Base-by-base conservation (phyloP, 306 rosid species). In the Castanospermum australe region DNA sequence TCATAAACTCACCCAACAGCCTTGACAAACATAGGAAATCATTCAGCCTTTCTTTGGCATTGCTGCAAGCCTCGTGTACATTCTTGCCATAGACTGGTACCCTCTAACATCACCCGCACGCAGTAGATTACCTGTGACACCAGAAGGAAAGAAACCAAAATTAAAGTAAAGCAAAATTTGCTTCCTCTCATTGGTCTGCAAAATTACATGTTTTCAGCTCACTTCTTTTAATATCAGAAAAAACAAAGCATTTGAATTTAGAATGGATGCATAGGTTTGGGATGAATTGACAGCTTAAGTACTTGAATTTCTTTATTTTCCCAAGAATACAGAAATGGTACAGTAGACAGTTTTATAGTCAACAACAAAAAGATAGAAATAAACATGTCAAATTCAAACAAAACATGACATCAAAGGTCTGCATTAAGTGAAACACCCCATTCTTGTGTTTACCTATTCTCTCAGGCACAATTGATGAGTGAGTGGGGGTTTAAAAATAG, bases 11-110 rank as follows among this genome's bases (percentile, higher is more conserved):
- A 12, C 25, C 39, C 50, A 21, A 41, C 64, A 44, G 44, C 38
- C 75, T 65, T 33, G 61, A 54, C 71, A 82, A 62, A 32, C 78
- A 39, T 6, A 51, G 32, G 61, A 64, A 15, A 60, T 42, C 35
- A 80, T 75, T 92, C 89, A 96, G 56, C 98, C 99, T 80, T 96
- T 96, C 87, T 96, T 93, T 55, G 98, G 97, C 96, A 96, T 96
- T 77, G 97, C 97, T 11, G 99, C 99, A 42, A 93, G 97, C 85
- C 93, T 90, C 12, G 98, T 87, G 84, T 93, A 96, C 99, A 96
- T 96, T 82, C 91, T 90, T 73, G 99, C 99, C 99, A 93, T 96
- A 71, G 99, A 93, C 74, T 88, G 94, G 79, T 65, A 90, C 47
- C 99, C 99, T 86, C 91, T 88, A 70, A 86, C 85, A 71, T 95